Conservation (phyloP, 192 early-diverging fungal genomes). For the Kickxella alabastrina region DNA sequence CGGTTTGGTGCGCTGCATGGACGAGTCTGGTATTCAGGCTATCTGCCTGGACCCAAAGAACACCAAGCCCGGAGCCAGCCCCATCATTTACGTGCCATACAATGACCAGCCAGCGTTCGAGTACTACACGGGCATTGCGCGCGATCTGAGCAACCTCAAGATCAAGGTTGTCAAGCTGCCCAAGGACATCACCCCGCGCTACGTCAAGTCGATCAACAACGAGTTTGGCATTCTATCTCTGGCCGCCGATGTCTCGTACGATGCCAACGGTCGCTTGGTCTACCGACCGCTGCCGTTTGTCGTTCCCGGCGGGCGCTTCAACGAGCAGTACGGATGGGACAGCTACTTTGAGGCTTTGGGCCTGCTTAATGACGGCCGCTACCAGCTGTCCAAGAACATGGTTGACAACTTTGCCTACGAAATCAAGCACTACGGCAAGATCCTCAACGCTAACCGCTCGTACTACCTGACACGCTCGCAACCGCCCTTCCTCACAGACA, state of each 20-base stretch:
- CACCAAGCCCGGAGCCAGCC: slow-evolving; percentile 64
- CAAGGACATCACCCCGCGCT: slow-evolving; percentile 77
- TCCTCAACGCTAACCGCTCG: slow-evolving; percentile 96
- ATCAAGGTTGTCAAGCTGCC: slow-evolving; percentile 82
- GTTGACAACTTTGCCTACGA: slow-evolving; percentile 97
- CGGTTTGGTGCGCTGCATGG: slow-evolving; percentile 84
- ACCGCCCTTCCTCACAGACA: slow-evolving; percentile 97
- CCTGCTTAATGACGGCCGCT: slow-evolving; percentile 77
- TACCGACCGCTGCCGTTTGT: slow-evolving; percentile 87
- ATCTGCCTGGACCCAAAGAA: slow-evolving; percentile 95
- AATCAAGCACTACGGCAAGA: slow-evolving; percentile 97
- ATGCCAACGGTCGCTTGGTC: slow-evolving; percentile 51
- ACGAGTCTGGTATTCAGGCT: slow-evolving; percentile 77
- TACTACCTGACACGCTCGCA: slow-evolving; percentile 97
- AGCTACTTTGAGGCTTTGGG: slow-evolving; percentile 92
- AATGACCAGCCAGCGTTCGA: slow-evolving; percentile 68
- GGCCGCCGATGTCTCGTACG: slow-evolving; percentile 52
- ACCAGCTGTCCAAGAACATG: slow-evolving; percentile 88
- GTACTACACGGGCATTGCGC: slow-evolving; percentile 75
- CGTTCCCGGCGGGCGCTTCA: slow-evolving; percentile 97
- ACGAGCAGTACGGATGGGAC: slow-evolving; percentile 99
- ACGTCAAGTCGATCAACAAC: slow-evolving; percentile 88
- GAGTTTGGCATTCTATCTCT: slow-evolving; percentile 87
- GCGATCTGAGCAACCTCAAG: slow-evolving; percentile 61
- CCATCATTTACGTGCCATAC: slow-evolving; percentile 90